These are phyloP conservation scores for Phyllostachys edulis DNA, from an alignment of 176 grass and related monocot species.

Conservation along the genomic window DNA sequence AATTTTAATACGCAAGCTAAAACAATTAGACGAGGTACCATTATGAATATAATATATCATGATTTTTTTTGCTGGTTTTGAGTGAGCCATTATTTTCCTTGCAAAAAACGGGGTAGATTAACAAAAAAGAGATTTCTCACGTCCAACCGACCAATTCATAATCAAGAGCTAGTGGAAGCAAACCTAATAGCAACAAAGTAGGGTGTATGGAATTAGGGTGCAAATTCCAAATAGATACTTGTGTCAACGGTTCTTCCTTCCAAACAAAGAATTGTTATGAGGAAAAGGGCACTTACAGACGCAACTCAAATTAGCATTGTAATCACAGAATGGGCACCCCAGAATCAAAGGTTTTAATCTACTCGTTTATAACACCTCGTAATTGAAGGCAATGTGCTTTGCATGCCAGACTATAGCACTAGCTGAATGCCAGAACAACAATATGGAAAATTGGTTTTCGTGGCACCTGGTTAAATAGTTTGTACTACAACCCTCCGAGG, in stretches of 20 bases:
- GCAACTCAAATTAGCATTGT: neutral
- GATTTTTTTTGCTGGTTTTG: neutral
- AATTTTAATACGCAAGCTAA: neutral
- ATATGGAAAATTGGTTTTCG: neutral
- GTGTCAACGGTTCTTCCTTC: neutral
- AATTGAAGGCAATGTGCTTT: neutral
- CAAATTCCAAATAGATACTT: neutral
- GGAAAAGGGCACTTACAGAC: neutral
- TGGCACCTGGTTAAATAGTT: neutral
- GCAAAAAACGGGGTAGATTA: neutral
- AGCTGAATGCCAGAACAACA: neutral
- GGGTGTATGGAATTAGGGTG: too few relatives aligned
- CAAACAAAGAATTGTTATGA: neutral
- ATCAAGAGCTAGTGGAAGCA: neutral
- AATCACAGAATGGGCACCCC: neutral
- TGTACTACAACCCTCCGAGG: neutral
- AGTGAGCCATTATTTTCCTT: neutral
- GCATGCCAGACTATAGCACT: neutral
- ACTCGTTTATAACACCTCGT: neutral
- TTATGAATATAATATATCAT: neutral
- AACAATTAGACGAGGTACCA: neutral
- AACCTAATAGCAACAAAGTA: neutral
- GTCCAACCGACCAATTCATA: neutral
- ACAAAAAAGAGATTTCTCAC: neutral
- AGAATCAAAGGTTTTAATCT: neutral